Evolutionary conservation across 2,329 filamentous ascomycete genomes (phyloP), one percentile per base, ranked within the genome.

Genomic region (Remersonia thermophila): DNA sequence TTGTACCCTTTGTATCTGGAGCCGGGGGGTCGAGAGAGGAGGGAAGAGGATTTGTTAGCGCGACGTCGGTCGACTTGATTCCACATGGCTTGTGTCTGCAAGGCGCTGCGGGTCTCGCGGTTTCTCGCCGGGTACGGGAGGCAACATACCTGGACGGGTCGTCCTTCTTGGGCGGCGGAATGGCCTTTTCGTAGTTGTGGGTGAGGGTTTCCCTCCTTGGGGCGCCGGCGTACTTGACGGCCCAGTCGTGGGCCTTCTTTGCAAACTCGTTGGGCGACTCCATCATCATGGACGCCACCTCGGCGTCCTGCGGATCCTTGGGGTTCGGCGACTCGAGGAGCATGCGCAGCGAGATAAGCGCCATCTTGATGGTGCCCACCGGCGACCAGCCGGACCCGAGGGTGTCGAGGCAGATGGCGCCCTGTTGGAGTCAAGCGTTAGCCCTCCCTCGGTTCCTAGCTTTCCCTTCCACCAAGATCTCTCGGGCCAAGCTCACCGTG

Each of bases 331-430:
- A 84, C 61, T 85, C 85, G 52, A 98, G 82, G 13, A 98, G 76
- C 47, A 87, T 89, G 57, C 94, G 87, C 23, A 98, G 70, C 18
- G 87, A 95, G 40, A 98, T 77, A 31, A 98, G 74, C 27, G 89
- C 85, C 14, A 85, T 93, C 63, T 95, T 96, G 58, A 98, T 89
- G 11, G 89, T 98, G 42, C 95, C 73, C 16, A 98, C 87, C 0
- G 91, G 91, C 5, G 89, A 94, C 91, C 91, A 98, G 49, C 83
- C 85, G 10, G 73, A 73, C 8, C 82, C 80, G 12, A 98, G 72
- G 0, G 87, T 96, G 55, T 98, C 91, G 37, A 98, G 77, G 54
- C 91, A 98, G 56, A 98, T 98, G 17, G 87, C 89, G 38, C 91
- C 91, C 85, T 96, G 44, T 9, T n/a, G n/a, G n/a, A 35, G 6